A percentile compares a stretch with the other conserved stretches of the same genome.
Evolutionary conservation across 2,329 filamentous ascomycete species (phyloP).

Genomic region (Nemania abortiva): DNA sequence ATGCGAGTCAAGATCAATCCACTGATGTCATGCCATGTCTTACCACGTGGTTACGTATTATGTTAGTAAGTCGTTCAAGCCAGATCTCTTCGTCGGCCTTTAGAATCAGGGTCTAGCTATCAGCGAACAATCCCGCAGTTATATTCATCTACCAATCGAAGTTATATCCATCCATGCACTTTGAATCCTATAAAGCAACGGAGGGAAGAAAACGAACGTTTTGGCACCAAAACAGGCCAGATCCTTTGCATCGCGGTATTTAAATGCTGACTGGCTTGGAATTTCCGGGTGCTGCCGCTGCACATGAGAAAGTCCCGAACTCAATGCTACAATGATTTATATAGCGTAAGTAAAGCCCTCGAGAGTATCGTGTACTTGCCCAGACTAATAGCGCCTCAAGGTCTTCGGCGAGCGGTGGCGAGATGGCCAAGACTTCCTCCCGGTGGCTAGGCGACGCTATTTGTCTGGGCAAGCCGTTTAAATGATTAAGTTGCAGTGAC

Average conservation of each 20-base stretch:
- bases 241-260: neutral
- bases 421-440: neutral
- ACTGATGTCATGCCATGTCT: conserved; percentile 11
- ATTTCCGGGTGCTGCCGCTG: neutral
- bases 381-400: neutral
- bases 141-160: neutral
- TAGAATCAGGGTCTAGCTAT: neutral
- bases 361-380: neutral
- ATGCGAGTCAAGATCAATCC: conserved; percentile 16
- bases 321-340: neutral
- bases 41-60: conserved; percentile 1
- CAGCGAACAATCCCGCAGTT: neutral
- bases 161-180: neutral
- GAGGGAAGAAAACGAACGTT: neutral
- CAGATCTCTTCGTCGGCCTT: neutral
- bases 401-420: neutral
- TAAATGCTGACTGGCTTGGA: conserved; percentile 1
- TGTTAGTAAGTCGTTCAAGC: conserved; percentile 17
- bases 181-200: neutral
- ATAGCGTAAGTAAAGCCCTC: neutral
- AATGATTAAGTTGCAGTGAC: conserved; percentile 7
- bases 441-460: neutral
- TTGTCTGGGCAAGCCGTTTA: conserved; percentile 7
- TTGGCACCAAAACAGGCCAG: neutral
- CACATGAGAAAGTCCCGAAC: neutral